Evolutionary conservation across 1,284 basidiomycete species (phyloP).

Genomic region (Microstroma glucosiphilum): DNA sequence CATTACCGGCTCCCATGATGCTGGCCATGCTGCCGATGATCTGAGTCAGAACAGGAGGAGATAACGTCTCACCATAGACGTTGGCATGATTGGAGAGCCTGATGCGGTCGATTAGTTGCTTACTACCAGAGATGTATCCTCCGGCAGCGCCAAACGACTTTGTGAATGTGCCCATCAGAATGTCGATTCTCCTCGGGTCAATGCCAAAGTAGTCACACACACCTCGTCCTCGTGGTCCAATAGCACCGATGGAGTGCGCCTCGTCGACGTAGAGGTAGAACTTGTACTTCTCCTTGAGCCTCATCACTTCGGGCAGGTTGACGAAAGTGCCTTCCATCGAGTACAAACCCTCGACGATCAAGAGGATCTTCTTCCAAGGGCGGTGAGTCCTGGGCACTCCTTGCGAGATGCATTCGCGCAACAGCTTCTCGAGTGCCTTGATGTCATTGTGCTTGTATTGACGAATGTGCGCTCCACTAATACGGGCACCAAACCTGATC

Average conservation of each 20-base stretch:
- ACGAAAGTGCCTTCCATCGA: conserved; percentile 96
- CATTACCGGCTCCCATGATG: conserved; percentile 70
- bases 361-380: conserved; percentile 96
- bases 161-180: conserved; percentile 98
- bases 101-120: conserved; percentile 71
- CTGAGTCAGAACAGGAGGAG: conserved; percentile 84
- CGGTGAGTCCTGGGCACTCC: conserved; percentile 94
- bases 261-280: conserved; percentile 96
- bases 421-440: conserved; percentile 68
- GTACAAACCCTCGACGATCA: conserved; percentile 92
- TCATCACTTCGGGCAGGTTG: conserved; percentile 74
- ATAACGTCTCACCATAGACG: conserved; percentile 82
- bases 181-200: conserved; percentile 73
- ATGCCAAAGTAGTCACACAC: conserved; percentile 92
- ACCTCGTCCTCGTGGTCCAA: conserved; percentile 88
- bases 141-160: conserved; percentile 97
- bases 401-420: conserved; percentile 89
- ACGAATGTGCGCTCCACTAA: conserved; percentile 81
- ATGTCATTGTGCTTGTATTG: conserved; percentile 98
- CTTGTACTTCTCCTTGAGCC: conserved; percentile 94
- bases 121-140: conserved; percentile 84
- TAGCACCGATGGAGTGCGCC: conserved; percentile 91
- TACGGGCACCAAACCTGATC: conserved; percentile 83
- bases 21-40: conserved; percentile 86
- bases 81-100: conserved; percentile 77